A percentile compares a stretch with the other conserved stretches of the same genome.
Evolutionary conservation across 345 rosid genomes (phyloP).

Genomic region (Cardiospermum halicacabum): DNA sequence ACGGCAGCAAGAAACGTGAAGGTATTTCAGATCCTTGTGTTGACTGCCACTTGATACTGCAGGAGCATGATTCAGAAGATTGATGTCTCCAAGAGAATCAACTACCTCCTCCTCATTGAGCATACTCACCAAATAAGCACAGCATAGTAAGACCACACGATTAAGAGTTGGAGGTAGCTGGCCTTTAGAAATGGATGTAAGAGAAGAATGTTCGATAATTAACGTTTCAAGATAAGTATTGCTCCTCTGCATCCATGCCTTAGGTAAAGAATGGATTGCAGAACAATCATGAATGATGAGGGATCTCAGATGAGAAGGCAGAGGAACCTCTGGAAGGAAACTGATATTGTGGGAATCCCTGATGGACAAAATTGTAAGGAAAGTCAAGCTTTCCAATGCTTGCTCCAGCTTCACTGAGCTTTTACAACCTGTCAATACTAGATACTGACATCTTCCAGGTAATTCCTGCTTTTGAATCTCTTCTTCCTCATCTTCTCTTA

Average conservation of each 20-base stretch:
- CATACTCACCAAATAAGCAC: conserved; percentile 11
- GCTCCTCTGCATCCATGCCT: background rate
- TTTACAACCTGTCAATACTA: background rate
- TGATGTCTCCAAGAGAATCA: background rate
- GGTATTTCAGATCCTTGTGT: background rate
- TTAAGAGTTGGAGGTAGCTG: conserved; percentile 15
- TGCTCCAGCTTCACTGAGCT: conserved; percentile 6
- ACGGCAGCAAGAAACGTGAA: background rate
- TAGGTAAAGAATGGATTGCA: background rate
- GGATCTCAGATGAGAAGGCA: background rate
- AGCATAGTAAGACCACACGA: conserved; percentile 4
- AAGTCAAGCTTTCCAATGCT: background rate
- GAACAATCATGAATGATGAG: background rate
- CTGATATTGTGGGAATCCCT: background rate
- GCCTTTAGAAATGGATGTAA: background rate
- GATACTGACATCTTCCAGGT: background rate
- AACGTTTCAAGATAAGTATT: background rate
- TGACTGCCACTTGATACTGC: background rate
- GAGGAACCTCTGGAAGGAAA: background rate
- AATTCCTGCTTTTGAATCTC: background rate
- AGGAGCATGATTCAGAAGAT: background rate
- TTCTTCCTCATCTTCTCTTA: background rate
- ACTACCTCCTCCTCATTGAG: background rate
- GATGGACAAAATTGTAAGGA: conserved; percentile 6
- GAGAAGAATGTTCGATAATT: background rate